Conservation (phyloP, 306 rosid genomes). For the Sicyos baderoa region DNA sequence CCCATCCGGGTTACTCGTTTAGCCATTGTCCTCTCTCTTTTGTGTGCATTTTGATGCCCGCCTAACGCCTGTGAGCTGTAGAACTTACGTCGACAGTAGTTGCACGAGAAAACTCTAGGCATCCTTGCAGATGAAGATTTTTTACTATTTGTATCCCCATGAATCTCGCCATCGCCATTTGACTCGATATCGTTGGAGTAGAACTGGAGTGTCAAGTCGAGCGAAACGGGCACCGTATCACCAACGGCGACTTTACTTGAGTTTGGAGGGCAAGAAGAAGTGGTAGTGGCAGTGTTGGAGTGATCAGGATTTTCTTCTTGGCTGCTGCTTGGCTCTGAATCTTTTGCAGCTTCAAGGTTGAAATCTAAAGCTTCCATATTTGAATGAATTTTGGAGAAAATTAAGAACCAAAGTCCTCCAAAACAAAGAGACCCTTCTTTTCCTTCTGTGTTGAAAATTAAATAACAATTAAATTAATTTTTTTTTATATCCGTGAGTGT, state of each 20-base stretch:
- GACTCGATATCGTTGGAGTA: constrained; percentile 33
- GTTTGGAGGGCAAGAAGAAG: constrained; percentile 43
- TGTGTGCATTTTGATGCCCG: constrained; percentile 92
- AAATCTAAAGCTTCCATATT: constrained; percentile 48
- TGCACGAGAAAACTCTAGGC: constrained; percentile 84
- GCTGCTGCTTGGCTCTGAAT: constrained; percentile 37
- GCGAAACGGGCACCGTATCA: constrained; percentile 40
- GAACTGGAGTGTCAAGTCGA: constrained; percentile 55
- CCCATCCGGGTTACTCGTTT: constrained; percentile 77
- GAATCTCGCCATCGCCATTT: constrained; percentile 34
- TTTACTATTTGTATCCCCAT: constrained; percentile 32
- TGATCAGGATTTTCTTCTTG: constrained; percentile 46
- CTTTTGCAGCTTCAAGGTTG: constrained; percentile 49
- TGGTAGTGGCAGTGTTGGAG: constrained; percentile 37
- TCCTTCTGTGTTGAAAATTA: constrained; percentile 10
- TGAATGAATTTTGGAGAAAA: neutral
- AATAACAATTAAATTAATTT: constrained; percentile 7
- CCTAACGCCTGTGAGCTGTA: constrained; percentile 91
- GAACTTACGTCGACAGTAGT: constrained; percentile 79
- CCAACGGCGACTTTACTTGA: constrained; percentile 26
- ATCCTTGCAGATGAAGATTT: constrained; percentile 27
- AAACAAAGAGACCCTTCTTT: neutral
- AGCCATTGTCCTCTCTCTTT: constrained; percentile 85
- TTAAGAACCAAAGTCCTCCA: neutral
- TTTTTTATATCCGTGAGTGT: too few relatives aligned